Base-by-base conservation (phyloP, 2,329 filamentous ascomycete species). In the Chaetomium sp. region DNA sequence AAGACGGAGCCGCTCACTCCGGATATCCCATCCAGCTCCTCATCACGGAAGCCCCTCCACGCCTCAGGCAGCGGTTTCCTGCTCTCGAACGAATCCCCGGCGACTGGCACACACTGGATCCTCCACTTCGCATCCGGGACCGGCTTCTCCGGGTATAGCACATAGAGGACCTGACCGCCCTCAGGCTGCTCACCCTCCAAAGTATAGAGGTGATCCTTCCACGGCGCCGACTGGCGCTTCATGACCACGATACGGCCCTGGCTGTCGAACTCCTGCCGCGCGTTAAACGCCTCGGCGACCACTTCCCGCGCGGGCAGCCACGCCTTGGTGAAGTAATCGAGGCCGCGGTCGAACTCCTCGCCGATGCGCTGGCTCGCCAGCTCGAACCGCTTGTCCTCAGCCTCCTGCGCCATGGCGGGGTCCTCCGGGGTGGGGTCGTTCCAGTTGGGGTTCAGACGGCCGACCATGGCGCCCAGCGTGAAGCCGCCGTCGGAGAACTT, bases 191-290 rank as follows among this genome's bases (percentile, higher is more conserved):
- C 83, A 71, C 83, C 83, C 79, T 99, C 95, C 31, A 98, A 85
- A 21, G 85, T 87, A 80, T 97, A 98, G 21, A 99, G 84, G 77
- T 99, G 95, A 74, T 98, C 94, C 77, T 96, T 95, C 95, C 95
- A 98, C 1, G 94, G 94, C 66, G 94, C 90, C 65, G 90, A 88
- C 75, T 91, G 88, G 42, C 82, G 82, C 68, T 90, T 85, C 63
- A 99, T 84, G 29, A 97, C 89, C 72, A 98, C 82, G 66, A 98
- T 86, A 68, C 92, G 88, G 63, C 93, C 93, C 69, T 88, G 80
- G 10, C 88, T 74, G 75, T 97, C 91, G 74, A 87, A 85, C 70
- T 90, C 81, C 31, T 78, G 75, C 62, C 94, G 88, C 68, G 84
- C 83, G 38, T 83, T 80, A 75, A 95, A 97, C 10, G 94, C 93